Evolutionary conservation across 176 grass and related monocot genomes (phyloP).

Genomic region (Ampelocalamus luodianensis): DNA sequence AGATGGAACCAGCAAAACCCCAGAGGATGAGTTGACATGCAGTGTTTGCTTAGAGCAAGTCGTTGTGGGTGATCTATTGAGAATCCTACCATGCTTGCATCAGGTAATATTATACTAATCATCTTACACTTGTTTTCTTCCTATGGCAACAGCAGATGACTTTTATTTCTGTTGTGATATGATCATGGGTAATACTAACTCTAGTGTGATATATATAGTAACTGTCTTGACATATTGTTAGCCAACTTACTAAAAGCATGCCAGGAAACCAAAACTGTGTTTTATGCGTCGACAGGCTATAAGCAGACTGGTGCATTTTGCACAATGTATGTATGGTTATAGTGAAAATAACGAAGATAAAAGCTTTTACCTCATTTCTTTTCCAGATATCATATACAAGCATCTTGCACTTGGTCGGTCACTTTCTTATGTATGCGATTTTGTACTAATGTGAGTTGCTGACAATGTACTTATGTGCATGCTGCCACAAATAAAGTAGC

Average conservation of each 20-base stretch:
- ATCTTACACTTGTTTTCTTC: slow-evolving; percentile 36
- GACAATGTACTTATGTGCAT: background rate
- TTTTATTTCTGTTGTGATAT: background rate
- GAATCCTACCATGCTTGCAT: slow-evolving; percentile 95
- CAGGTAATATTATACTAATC: slow-evolving; percentile 58
- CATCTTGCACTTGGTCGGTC: slow-evolving; percentile 1
- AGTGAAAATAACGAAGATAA: background rate
- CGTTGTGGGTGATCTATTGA: slow-evolving; percentile 67
- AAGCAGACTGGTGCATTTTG: background rate
- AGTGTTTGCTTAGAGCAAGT: slow-evolving; percentile 99
- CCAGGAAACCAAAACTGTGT: slow-evolving; percentile 1
- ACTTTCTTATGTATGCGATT: slow-evolving; percentile 3
- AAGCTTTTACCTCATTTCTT: background rate
- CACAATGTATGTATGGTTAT: slow-evolving; percentile 9
- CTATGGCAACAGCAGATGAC: background rate
- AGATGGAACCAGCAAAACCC: slow-evolving; percentile 54
- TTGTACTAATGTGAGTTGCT: slow-evolving; percentile 18
- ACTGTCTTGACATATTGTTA: background rate
- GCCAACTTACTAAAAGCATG: background rate
- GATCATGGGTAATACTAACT: background rate
- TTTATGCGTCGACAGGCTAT: background rate
- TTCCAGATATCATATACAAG: slow-evolving; percentile 16
- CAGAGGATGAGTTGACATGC: slow-evolving; percentile 87
- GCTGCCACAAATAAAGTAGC: background rate
- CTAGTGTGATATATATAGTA: slow-evolving; percentile 1